Conservation (phyloP, 371 early-diverging fungal species). For the Lichtheimia ramosa region DNA sequence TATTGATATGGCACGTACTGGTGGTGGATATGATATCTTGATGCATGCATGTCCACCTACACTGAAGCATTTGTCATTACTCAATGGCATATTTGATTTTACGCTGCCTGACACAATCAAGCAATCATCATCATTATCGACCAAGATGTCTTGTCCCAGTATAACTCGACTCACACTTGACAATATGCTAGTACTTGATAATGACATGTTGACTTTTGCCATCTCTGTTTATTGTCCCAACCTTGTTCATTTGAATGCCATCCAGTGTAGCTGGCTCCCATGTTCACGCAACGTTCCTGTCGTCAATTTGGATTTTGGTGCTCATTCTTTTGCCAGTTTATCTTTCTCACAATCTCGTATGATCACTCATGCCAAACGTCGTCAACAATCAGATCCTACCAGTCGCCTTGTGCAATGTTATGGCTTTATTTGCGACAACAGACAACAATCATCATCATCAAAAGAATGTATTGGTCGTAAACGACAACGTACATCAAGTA, state of each 20-base stretch:
- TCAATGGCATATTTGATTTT: background rate
- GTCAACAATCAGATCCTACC: background rate
- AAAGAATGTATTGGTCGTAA: background rate
- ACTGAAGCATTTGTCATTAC: background rate
- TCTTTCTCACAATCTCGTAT: background rate
- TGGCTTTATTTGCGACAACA: background rate
- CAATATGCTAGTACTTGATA: background rate
- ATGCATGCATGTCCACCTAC: background rate
- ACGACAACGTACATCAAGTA: background rate
- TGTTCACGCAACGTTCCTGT: background rate
- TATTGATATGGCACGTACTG: background rate
- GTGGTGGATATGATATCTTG: background rate
- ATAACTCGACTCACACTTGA: background rate
- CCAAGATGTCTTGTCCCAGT: background rate
- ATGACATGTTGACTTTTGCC: background rate
- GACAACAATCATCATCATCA: background rate
- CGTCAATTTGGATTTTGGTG: too few relatives aligned
- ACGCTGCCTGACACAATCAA: background rate
- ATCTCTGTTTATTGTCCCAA: background rate
- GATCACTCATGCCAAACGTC: background rate
- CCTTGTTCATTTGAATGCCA: background rate
- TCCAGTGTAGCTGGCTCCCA: background rate
- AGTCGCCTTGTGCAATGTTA: background rate
- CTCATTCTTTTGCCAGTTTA: background rate
- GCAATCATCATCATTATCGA: background rate